Evolutionary conservation across 2,329 filamentous ascomycete genomes (phyloP).

Genomic region (Monilinia fructigena): DNA sequence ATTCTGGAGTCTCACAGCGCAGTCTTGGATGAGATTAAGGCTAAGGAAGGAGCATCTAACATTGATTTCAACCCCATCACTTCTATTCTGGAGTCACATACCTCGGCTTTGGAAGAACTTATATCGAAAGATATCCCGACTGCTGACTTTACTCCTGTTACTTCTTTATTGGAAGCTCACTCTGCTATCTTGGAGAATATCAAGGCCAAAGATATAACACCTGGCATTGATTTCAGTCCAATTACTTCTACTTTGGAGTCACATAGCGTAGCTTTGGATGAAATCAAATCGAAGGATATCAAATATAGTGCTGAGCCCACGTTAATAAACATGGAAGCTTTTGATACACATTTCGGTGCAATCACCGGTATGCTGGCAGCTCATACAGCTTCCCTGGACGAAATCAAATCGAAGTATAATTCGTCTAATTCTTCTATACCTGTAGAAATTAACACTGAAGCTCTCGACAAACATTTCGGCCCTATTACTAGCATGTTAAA

Average conservation of each 20-base stretch:
- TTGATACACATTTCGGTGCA: conserved; percentile 23
- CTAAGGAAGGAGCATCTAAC: conserved; percentile 7
- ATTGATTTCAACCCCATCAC: conserved; percentile 29
- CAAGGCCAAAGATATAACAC: conserved; percentile 16
- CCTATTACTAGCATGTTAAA: conserved; percentile 24
- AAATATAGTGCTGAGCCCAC: conserved; percentile 1
- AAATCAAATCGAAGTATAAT: conserved; percentile 25
- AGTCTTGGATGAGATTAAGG: conserved; percentile 24
- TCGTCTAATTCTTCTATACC: conserved; percentile 2
- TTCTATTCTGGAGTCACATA: conserved; percentile 28
- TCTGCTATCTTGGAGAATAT: conserved; percentile 26
- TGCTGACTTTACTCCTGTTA: conserved; percentile 15
- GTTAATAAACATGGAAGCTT: not conserved
- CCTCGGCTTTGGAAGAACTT: conserved; percentile 21
- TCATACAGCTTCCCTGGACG: conserved; percentile 27
- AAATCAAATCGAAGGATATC: conserved; percentile 21
- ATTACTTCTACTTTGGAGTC: conserved; percentile 19
- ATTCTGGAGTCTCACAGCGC: conserved; percentile 27
- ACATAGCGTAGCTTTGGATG: conserved; percentile 20
- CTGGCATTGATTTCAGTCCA: not conserved
- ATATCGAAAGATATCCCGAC: conserved; percentile 14
- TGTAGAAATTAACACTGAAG: conserved; percentile 1
- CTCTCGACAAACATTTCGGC: conserved; percentile 22
- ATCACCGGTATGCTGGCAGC: conserved; percentile 25
- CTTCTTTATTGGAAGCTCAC: conserved; percentile 24